Base-by-base conservation (phyloP, 2,329 filamentous ascomycete species). In the Neonectria hederae region DNA sequence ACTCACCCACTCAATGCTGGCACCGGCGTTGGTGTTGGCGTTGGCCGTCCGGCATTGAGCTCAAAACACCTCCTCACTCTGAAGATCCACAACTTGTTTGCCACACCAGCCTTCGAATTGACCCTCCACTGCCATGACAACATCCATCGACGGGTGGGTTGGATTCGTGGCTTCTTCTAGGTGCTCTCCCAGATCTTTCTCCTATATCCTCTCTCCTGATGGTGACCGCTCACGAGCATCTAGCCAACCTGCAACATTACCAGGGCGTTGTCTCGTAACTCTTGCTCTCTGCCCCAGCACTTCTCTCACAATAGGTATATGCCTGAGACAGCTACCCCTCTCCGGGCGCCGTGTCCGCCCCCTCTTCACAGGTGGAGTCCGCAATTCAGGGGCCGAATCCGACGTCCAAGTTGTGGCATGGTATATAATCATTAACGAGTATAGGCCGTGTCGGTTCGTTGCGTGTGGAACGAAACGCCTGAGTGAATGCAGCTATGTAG, bases 231-330 rank as follows among this genome's bases (percentile, higher is more conserved):
- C 30, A 62, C 30, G 30, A 45, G 28, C 40, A 57, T 40, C 54
- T n/a, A 21, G 6, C 48, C 48, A 53, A 48, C 43, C 26, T 35
- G 38, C 48, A 19, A 30, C 30, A 19, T 40, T 62, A 54, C 17
- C 46, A 40, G 54, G 46, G 46, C 48, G 48, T 43, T 26, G 32
- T 53, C 40, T 53, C 22, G 40, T 30, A 9, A 24, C 26, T 46
- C 2, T 38, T 38, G 35, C 7, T n/a, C 7, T 35, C 43, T n/a
- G 10, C 52, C 52, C 52, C 48, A 58, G 58, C 53, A 54, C 40
- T 45, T 65, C 59, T 55, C 62, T 65, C 62, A 54, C 62, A 62
- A 43, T 46, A n/a, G n/a, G n/a, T n/a, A n/a, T 30, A 40, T 32
- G 62, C 61, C 53, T 58, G 58, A 62, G 54, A 61, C 55, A 59